These are phyloP conservation scores for Tuber melanosporum DNA, from an alignment of 495 filamentous ascomycete genomes.

Conservation along the genomic window DNA sequence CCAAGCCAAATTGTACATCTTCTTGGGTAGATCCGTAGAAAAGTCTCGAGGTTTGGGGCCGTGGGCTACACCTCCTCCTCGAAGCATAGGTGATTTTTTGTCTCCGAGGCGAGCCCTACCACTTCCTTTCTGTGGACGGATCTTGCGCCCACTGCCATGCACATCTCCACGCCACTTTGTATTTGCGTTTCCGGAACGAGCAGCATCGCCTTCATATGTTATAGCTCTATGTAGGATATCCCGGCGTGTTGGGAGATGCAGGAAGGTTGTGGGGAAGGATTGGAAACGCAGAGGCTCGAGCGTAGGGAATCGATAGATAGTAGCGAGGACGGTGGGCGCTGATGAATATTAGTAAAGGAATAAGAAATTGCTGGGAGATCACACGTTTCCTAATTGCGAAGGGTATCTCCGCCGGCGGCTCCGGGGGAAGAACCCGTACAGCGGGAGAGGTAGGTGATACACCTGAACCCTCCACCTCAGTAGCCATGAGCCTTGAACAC, in stretches of 20 bases:
- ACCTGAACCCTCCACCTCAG: conserved; percentile 51
- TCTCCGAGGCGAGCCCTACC: conserved; percentile 73
- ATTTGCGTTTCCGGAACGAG: conserved; percentile 78
- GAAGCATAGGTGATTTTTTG: conserved; percentile 72
- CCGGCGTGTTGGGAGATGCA: conserved; percentile 75
- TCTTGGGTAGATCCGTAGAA: conserved; percentile 68
- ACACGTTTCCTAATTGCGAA: conserved; percentile 37
- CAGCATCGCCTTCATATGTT: conserved; percentile 82
- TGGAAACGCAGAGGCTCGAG: conserved; percentile 78
- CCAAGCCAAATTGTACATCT: conserved; percentile 95
- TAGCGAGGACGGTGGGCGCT: conserved; percentile 63
- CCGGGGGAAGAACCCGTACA: conserved; percentile 18
- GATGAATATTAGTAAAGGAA: conserved; percentile 15
- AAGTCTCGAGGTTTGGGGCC: conserved; percentile 90
- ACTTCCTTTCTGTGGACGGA: conserved; percentile 76
- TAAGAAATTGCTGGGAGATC: neutral
- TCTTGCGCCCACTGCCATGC: conserved; percentile 68
- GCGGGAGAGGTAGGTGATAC: conserved; percentile 22
- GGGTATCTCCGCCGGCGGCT: conserved; percentile 15
- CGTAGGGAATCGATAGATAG: conserved; percentile 81
- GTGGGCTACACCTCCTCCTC: conserved; percentile 76
- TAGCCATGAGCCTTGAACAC: conserved; percentile 64
- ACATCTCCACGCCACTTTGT: conserved; percentile 81
- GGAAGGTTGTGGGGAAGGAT: conserved; percentile 70
- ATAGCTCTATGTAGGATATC: conserved; percentile 92